Conservation (phyloP, 495 filamentous ascomycete species). For the Xylaria sp. region DNA sequence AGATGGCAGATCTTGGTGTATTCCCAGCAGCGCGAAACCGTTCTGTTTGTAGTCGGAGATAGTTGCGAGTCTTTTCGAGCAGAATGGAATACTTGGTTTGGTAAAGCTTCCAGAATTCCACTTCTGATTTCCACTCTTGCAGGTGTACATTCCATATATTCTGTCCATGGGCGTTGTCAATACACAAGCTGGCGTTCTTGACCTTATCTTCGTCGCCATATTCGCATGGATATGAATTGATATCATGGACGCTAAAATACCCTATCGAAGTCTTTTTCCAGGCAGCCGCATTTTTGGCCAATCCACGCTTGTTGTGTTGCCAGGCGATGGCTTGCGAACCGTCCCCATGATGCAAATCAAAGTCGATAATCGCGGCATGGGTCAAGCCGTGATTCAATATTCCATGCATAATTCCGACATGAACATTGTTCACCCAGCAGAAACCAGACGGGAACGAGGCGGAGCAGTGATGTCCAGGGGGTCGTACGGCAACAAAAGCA, state of each 20-base stretch:
- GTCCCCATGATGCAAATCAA: constrained; percentile 96
- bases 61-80: constrained; percentile 79
- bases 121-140: constrained; percentile 78
- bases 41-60: constrained; percentile 71
- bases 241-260: constrained; percentile 96
- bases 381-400: constrained; percentile 82
- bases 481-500: constrained; percentile 82
- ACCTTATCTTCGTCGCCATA: constrained; percentile 87
- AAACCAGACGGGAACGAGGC: constrained; percentile 88
- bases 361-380: constrained; percentile 95
- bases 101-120: constrained; percentile 90
- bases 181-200: constrained; percentile 86
- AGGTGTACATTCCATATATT: constrained; percentile 97
- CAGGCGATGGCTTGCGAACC: constrained; percentile 93
- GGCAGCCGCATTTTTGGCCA: constrained; percentile 68
- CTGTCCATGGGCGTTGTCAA: constrained; percentile 91
- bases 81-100: constrained; percentile 74
- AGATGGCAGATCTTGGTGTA: constrained; percentile 82
- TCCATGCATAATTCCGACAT: constrained; percentile 92
- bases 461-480: constrained; percentile 94
- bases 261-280: constrained; percentile 87
- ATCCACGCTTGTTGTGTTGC: constrained; percentile 75
- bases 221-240: constrained; percentile 97
- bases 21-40: constrained; percentile 58
- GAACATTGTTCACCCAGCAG: constrained; percentile 98